Conservation (phyloP, 202 grass and related monocot genomes). For the Panicum hallii region DNA sequence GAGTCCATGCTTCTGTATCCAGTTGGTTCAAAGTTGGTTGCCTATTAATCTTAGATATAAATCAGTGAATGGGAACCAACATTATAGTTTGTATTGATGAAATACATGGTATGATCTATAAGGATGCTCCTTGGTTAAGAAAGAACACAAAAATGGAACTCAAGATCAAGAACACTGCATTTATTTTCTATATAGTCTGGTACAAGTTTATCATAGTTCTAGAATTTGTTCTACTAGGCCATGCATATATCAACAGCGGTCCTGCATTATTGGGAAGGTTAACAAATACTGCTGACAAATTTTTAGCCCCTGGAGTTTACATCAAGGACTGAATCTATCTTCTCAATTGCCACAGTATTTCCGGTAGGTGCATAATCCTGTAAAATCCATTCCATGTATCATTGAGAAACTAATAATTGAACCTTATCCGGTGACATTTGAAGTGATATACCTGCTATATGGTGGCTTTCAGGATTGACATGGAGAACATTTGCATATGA, state of each 20-base stretch:
- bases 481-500: neutral
- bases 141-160: neutral
- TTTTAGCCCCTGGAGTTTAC: neutral
- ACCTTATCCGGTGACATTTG: neutral
- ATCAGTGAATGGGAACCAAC: neutral
- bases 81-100: slow-evolving; percentile 27
- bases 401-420: neutral
- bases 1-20: slow-evolving; percentile 27
- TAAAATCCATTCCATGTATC: slow-evolving; percentile 23
- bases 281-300: neutral
- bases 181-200: neutral
- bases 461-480: slow-evolving; percentile 20
- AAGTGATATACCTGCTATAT: neutral
- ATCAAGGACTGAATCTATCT: neutral
- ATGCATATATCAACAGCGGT: neutral
- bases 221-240: neutral
- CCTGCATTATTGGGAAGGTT: neutral
- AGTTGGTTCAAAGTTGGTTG: slow-evolving; percentile 21
- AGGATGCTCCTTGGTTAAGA: slow-evolving; percentile 11
- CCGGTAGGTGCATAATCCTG: neutral
- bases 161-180: neutral
- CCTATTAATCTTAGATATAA: slow-evolving; percentile 3
- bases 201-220: slow-evolving; percentile 7
- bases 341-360: neutral
- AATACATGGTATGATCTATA: slow-evolving; percentile 27